Percentiles rank a stretch among this genome's conserved stretches.
These are phyloP conservation scores for Vanderwaltozyma tropicalis DNA, from an alignment of 805 yeast species.

Conservation along the genomic window DNA sequence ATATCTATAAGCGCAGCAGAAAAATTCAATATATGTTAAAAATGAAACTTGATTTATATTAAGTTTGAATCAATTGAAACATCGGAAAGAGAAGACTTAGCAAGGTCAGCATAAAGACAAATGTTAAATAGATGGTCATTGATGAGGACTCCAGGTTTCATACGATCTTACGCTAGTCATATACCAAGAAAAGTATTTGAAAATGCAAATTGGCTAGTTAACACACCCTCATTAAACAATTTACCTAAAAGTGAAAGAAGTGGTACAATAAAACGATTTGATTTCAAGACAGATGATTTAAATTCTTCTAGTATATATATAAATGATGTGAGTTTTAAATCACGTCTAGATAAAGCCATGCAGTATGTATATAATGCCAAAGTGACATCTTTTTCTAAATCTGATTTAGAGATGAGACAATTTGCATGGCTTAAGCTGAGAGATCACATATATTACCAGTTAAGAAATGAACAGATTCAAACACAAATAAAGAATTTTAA, in stretches of 20 bases:
- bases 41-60: too few species aligned
- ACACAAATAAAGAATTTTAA: not conserved
- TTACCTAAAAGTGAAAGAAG: constrained; percentile 4
- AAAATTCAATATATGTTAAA: too few species aligned
- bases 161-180: not conserved
- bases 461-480: constrained; percentile 1
- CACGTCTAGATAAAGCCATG: constrained; percentile 8
- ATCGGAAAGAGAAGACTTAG: too few species aligned
- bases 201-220: constrained; percentile 4
- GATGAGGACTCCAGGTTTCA: too few species aligned
- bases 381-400: constrained; percentile 4
- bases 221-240: constrained; percentile 1
- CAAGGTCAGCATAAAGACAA: too few species aligned
- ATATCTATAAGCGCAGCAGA: too few species aligned
- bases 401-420: constrained; percentile 4
- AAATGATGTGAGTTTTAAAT: constrained; percentile 5
- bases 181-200: constrained; percentile 1
- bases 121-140: too few species aligned
- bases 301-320: constrained; percentile 6
- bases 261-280: not conserved
- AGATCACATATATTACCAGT: constrained; percentile 9
- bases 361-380: constrained; percentile 11
- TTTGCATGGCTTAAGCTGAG: constrained; percentile 11
- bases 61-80: too few species aligned
- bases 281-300: constrained; percentile 2